These are phyloP conservation scores for Immersiella caudata DNA, from an alignment of 495 filamentous ascomycete genomes.

Conservation along the genomic window DNA sequence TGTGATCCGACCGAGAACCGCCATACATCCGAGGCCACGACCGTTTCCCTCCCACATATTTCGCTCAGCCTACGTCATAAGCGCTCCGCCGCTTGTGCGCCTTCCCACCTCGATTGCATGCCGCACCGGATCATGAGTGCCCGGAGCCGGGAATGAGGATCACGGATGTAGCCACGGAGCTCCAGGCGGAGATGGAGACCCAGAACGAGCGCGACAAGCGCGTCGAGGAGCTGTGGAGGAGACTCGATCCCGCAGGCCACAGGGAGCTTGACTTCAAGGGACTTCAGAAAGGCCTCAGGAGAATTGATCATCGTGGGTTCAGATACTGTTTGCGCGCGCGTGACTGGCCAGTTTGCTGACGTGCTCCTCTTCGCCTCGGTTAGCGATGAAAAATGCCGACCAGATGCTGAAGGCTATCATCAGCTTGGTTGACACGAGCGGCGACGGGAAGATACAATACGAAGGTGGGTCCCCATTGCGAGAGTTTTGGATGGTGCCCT, in stretches of 20 bases:
- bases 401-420: slow-evolving; percentile 79
- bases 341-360: slow-evolving; percentile 11
- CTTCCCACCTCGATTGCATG: slow-evolving; percentile 14
- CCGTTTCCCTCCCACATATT: slow-evolving; percentile 25
- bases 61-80: slow-evolving; percentile 33
- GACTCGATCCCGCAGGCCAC: slow-evolving; percentile 72
- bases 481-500: slow-evolving; percentile 1
- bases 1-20: slow-evolving; percentile 31
- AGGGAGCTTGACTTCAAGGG: slow-evolving; percentile 81
- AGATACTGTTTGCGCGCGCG: slow-evolving; percentile 11
- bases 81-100: slow-evolving; percentile 7
- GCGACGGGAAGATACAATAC: slow-evolving; percentile 88
- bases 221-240: slow-evolving; percentile 77
- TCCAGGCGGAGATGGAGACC: slow-evolving; percentile 54
- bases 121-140: slow-evolving; percentile 38
- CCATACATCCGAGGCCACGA: slow-evolving; percentile 1
- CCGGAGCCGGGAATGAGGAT: slow-evolving; percentile 42
- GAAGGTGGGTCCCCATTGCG: slow-evolving; percentile 58
- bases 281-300: slow-evolving; percentile 79
- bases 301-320: slow-evolving; percentile 88
- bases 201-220: slow-evolving; percentile 74
- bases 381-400: slow-evolving; percentile 94
- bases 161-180: slow-evolving; percentile 47
- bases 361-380: background rate
- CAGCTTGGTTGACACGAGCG: slow-evolving; percentile 77